A percentile compares a stretch with the other conserved stretches of the same genome.
Conservation (phyloP, 106 monocot genomes). For the Dendrobium nobile region DNA sequence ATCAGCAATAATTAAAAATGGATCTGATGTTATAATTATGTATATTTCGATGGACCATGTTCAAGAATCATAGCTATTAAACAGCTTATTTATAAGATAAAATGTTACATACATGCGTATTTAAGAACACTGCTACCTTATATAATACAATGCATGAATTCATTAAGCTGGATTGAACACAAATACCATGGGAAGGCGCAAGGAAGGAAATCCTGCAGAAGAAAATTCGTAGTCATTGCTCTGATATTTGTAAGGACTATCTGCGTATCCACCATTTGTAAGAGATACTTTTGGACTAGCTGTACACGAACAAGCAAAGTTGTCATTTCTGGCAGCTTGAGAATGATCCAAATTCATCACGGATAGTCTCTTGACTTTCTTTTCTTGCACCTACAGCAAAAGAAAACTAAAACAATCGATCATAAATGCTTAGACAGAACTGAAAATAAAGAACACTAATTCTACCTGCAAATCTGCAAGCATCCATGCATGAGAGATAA, state of each 20-base stretch:
- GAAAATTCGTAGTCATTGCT: slow-evolving; percentile 60
- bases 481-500: no score
- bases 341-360: slow-evolving; percentile 56
- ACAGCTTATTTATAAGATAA: not conserved
- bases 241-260: slow-evolving; percentile 23
- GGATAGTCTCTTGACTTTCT: slow-evolving; percentile 64
- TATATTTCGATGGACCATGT: not conserved
- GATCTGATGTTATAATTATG: no score
- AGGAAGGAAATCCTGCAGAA: slow-evolving; percentile 68
- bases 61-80: not conserved
- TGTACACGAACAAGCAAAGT: slow-evolving; percentile 34
- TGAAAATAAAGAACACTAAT: no score
- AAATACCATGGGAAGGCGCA: slow-evolving; percentile 90
- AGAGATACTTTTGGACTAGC: slow-evolving; percentile 29
- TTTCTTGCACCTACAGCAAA: slow-evolving; percentile 61
- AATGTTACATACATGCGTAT: not conserved
- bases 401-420: not conserved
- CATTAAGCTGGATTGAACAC: slow-evolving; percentile 22
- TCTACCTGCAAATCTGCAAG: no score
- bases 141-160: slow-evolving; percentile 3
- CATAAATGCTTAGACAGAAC: no score
- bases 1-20: no score
- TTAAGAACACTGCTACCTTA: not conserved
- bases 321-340: slow-evolving; percentile 34
- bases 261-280: slow-evolving; percentile 67